Percentiles rank a stretch among this genome's conserved stretches.
Conservation (phyloP, 495 filamentous ascomycete species). For the Jackrogersella multiformis region DNA sequence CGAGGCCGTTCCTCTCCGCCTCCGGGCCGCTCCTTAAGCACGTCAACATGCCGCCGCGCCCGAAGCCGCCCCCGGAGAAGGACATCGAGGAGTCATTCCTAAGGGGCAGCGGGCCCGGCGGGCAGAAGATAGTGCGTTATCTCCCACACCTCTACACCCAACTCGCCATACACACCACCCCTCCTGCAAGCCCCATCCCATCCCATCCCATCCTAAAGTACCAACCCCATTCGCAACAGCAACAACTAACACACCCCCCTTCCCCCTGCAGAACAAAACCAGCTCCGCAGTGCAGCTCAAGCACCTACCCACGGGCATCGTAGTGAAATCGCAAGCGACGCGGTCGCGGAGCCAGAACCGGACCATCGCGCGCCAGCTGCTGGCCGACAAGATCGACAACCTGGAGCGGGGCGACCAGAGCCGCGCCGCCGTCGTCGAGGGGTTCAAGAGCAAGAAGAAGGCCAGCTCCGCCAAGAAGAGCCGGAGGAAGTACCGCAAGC, state of each 20-base stretch:
- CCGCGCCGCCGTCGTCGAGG: slow-evolving; percentile 52
- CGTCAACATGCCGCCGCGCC: slow-evolving; percentile 71
- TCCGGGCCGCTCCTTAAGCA: slow-evolving; percentile 38
- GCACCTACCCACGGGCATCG: slow-evolving; percentile 86
- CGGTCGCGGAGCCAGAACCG: slow-evolving; percentile 88
- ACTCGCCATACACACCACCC: too few relatives aligned
- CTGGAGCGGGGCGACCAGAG: slow-evolving; percentile 59
- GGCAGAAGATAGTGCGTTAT: slow-evolving; percentile 84
- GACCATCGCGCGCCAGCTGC: slow-evolving; percentile 79
- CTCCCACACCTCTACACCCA: too few relatives aligned
- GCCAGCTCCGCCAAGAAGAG: slow-evolving; percentile 61
- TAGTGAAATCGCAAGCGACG: slow-evolving; percentile 92
- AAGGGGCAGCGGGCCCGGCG: slow-evolving; percentile 91
- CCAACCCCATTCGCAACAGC: neutral
- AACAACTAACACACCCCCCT: neutral
- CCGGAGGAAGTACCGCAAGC: slow-evolving; percentile 58
- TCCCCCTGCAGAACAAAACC: slow-evolving; percentile 91
- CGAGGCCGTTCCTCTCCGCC: slow-evolving; percentile 21
- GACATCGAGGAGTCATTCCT: slow-evolving; percentile 87
- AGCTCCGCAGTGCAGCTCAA: slow-evolving; percentile 92
- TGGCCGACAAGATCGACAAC: slow-evolving; percentile 81
- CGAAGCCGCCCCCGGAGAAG: slow-evolving; percentile 72
- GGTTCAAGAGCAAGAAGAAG: slow-evolving; percentile 56
- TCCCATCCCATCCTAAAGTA: slow-evolving; percentile 2
- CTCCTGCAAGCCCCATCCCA: neutral